These are phyloP conservation scores for Arxiozyma slooffiae DNA, from an alignment of 1,139 yeast genomes.

Conservation along the genomic window DNA sequence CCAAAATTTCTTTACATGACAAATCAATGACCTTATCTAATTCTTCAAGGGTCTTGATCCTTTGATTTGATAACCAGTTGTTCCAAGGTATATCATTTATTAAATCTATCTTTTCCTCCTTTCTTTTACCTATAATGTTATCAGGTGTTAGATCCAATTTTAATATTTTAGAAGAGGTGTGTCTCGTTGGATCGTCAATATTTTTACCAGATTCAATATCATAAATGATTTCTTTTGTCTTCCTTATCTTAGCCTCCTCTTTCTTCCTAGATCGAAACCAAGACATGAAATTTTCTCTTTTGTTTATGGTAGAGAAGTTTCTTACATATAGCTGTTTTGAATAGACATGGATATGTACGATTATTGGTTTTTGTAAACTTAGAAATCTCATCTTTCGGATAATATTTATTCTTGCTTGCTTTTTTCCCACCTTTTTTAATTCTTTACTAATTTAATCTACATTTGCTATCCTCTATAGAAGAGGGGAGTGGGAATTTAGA, in stretches of 20 bases:
- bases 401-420: too few relatives aligned
- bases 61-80: conserved; percentile 31
- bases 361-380: neutral
- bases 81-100: conserved; percentile 17
- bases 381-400: neutral
- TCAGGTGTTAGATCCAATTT: conserved; percentile 20
- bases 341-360: conserved; percentile 1
- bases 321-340: neutral
- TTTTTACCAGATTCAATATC: conserved; percentile 12
- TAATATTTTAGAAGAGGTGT: conserved; percentile 2
- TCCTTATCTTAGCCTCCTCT: conserved; percentile 3
- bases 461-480: neutral
- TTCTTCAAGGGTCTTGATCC: conserved; percentile 20
- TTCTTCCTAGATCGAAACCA: conserved; percentile 31
- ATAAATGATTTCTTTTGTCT: conserved; percentile 10
- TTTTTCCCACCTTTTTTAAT: neutral
- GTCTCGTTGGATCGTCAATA: conserved; percentile 2
- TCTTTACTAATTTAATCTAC: neutral
- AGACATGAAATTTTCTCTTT: conserved; percentile 30
- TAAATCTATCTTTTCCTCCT: conserved; percentile 6
- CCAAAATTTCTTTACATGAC: conserved; percentile 18
- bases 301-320: neutral
- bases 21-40: conserved; percentile 25
- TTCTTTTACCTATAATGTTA: conserved; percentile 23
- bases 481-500: too few relatives aligned